Evolutionary conservation across 1,284 basidiomycete genomes (phyloP).

Genomic region (Earliella scabrosa): DNA sequence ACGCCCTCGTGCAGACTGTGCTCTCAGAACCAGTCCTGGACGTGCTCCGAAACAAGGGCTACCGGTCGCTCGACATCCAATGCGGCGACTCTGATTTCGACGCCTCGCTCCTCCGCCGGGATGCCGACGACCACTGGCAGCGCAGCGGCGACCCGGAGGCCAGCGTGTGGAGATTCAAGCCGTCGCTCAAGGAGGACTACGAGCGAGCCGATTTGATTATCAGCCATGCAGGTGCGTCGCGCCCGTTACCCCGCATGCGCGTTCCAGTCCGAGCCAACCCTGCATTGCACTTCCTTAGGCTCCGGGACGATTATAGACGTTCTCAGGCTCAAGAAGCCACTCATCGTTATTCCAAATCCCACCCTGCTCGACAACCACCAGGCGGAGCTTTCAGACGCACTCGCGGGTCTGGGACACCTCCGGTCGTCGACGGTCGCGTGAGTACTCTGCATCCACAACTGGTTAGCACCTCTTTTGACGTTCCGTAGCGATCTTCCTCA

Average conservation of each 20-base stretch:
- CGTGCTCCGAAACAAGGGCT: slow-evolving; percentile 57
- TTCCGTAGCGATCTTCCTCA: slow-evolving; percentile 53
- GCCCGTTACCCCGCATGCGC: slow-evolving; percentile 7
- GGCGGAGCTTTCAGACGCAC: slow-evolving; percentile 80
- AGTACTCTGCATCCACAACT: slow-evolving; percentile 33
- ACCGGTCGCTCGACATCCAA: slow-evolving; percentile 70
- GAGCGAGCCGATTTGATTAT: slow-evolving; percentile 78
- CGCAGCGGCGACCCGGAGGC: slow-evolving; percentile 52
- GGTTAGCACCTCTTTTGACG: slow-evolving; percentile 2
- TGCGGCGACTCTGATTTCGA: slow-evolving; percentile 57
- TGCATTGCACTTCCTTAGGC: slow-evolving; percentile 51
- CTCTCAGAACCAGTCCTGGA: slow-evolving; percentile 62
- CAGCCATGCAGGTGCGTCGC: slow-evolving; percentile 85
- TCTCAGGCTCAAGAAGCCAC: slow-evolving; percentile 70
- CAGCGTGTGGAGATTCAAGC: slow-evolving; percentile 74
- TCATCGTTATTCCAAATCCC: slow-evolving; percentile 91
- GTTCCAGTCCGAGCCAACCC: not conserved
- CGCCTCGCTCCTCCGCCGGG: slow-evolving; percentile 23
- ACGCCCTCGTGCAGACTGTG: slow-evolving; percentile 68
- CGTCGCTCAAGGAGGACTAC: slow-evolving; percentile 70
- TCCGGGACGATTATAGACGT: slow-evolving; percentile 95
- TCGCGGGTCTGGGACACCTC: slow-evolving; percentile 68
- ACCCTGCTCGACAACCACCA: slow-evolving; percentile 95
- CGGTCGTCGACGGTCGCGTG: slow-evolving; percentile 63
- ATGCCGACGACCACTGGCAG: slow-evolving; percentile 31